Base-by-base conservation (phyloP, 2,329 filamentous ascomycete species). In the Venturia carpophila region DNA sequence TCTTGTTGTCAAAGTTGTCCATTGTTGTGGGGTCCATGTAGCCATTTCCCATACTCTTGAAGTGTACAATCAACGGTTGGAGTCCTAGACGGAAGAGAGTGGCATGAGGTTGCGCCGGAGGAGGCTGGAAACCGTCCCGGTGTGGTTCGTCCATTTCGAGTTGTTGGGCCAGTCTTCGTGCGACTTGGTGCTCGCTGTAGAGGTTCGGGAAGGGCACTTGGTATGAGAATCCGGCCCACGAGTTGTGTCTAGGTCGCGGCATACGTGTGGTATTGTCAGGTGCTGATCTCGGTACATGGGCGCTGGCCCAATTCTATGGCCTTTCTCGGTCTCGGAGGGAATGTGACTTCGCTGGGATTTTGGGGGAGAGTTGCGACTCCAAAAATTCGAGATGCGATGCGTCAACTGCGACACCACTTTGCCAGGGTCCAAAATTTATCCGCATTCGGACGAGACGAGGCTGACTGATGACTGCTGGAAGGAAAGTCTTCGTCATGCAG, bases 51-150 rank as follows among this genome's bases (percentile, higher is more conserved):
- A 37, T 27, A 37, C 43, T 60, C 30, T 67, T 67, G 66, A 67
- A 67, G 30, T 67, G 66, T 21, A 62, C 62, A 21, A 64, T 67
- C 17, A 67, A 45, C 7, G 64, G 39, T 60, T 45, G 37, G 10
- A 67, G 43, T 47, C 52, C 66, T 7, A 67, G 47, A 10, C 66
- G 64, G 24, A 67, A 61, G 19, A 66, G 60, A 13, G 60, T 63
- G 17, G 60, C 45, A 56, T 66, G 60, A 30, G 60, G 64, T 24
- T 58, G 42, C 15, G 43, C 42, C 11, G 41, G 42, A 15, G 61
- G 43, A 45, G 39, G 6, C 19, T 39, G 19, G 17, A 13, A 17
- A 19, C 9, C 4, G 37, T 58, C 19, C 3, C 52, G 52, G 27
- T 19, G 30, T 5, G 52, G 52, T 5, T 58, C 30, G 52, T 58